Conservation (phyloP, 805 yeast genomes). For the Cyberlindnera mycetangii region DNA sequence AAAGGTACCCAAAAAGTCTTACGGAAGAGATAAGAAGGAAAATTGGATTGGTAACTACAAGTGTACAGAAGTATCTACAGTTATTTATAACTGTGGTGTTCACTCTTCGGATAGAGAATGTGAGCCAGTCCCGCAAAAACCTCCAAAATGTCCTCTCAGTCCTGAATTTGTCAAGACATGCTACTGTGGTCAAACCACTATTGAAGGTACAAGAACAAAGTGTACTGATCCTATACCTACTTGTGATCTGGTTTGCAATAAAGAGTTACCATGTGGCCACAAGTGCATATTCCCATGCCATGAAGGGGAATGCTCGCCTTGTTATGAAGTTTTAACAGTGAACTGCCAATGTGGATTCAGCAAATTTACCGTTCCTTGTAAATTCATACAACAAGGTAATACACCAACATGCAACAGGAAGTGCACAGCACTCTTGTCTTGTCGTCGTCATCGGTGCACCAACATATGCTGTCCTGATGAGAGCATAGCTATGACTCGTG, state of each 20-base stretch:
- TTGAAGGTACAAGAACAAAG: conserved; percentile 43
- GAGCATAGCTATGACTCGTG: conserved; percentile 50
- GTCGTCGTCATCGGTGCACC: conserved; percentile 77
- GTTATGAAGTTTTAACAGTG: conserved; percentile 48
- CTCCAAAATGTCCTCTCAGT: conserved; percentile 54
- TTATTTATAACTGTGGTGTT: conserved; percentile 58
- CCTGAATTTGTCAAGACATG: conserved; percentile 64
- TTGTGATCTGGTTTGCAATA: conserved; percentile 65
- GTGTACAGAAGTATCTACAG: conserved; percentile 44
- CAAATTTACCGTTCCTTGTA: conserved; percentile 62
- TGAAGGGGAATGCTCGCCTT: conserved; percentile 70
- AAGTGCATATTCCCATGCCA: conserved; percentile 75
- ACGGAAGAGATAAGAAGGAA: conserved; percentile 21
- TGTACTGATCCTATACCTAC: conserved; percentile 82
- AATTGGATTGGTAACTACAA: conserved; percentile 51
- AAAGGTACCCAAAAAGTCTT: conserved; percentile 36
- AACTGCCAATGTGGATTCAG: conserved; percentile 64
- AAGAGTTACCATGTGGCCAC: conserved; percentile 68
- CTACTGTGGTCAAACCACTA: conserved; percentile 70
- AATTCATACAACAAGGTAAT: conserved; percentile 46
- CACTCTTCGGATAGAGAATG: conserved; percentile 54
- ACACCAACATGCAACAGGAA: conserved; percentile 63
- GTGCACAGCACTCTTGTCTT: conserved; percentile 72
- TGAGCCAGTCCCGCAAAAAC: conserved; percentile 28
- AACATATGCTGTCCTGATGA: conserved; percentile 70